A percentile compares a stretch with the other conserved stretches of the same genome.
These are phyloP conservation scores for Maudiozyma barnettii DNA, from an alignment of 805 yeast genomes.

Conservation along the genomic window DNA sequence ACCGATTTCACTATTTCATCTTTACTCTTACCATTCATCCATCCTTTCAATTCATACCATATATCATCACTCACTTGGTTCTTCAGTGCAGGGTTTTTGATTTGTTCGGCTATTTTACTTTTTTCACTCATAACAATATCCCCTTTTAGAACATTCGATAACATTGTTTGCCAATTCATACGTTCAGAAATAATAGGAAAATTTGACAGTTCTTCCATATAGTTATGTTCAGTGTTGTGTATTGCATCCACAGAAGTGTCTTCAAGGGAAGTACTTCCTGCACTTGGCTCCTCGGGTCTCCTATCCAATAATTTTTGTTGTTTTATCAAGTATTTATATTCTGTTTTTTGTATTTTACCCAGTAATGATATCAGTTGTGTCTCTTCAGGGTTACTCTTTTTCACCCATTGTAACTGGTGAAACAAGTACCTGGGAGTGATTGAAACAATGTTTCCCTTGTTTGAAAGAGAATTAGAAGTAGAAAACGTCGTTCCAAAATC, in stretches of 20 bases:
- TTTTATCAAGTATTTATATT: not conserved
- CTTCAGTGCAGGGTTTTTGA: slow-evolving; percentile 22
- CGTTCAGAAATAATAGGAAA: slow-evolving; percentile 52
- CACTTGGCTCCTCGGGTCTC: not conserved
- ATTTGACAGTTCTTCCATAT: slow-evolving; percentile 14
- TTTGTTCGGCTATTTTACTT: slow-evolving; percentile 53
- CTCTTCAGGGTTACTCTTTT: slow-evolving; percentile 37
- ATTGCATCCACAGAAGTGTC: not conserved
- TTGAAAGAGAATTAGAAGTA: slow-evolving; percentile 15
- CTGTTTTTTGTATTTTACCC: slow-evolving; percentile 2
- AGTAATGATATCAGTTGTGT: slow-evolving; percentile 10
- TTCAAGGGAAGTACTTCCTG: not conserved
- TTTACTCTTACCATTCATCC: slow-evolving; percentile 67
- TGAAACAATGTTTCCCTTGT: slow-evolving; percentile 15
- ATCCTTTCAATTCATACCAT: slow-evolving; percentile 85
- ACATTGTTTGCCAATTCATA: slow-evolving; percentile 93
- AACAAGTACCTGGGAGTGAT: slow-evolving; percentile 22
- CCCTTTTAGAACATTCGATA: slow-evolving; percentile 82
- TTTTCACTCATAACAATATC: slow-evolving; percentile 90
- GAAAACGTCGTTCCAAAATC: slow-evolving; percentile 23
- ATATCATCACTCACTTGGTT: slow-evolving; percentile 34
- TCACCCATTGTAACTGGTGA: slow-evolving; percentile 24
- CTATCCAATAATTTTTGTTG: not conserved
- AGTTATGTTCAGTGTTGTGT: not conserved
- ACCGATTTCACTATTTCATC: slow-evolving; percentile 68